Base-by-base conservation (phyloP, 78 protist genomes). In the Dictyostelium intermedium region DNA sequence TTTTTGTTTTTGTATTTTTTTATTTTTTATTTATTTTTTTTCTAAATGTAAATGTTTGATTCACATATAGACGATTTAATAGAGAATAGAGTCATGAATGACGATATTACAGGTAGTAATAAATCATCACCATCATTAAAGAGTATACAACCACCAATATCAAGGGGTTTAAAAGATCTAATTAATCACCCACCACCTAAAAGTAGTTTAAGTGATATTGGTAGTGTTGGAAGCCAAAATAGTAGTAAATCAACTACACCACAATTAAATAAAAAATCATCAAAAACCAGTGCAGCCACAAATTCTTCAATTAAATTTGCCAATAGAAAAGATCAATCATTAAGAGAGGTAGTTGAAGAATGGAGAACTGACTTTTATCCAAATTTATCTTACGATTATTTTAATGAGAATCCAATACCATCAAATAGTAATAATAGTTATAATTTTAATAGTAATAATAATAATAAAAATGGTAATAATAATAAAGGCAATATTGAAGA, bases 291-390 rank as follows among this genome's bases (percentile, higher is more conserved):
- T 1, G 13, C 39, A 3, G 77, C 77, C 5, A 72, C 2, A 10
- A 30, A 32, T 32, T 72, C 79, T 5, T 72, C 79, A 72, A 72
- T 72, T 34, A 72, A 72, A 72, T 72, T 34, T 34, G 45, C 79
- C 13, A 27, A 72, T 13, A 72, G 37, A 72, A 72, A 16, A 72
- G 45, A 34, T 41, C 82, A 77, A 41, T 43, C 82, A 39, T 43
- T 77, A 35, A 77, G 60, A 77, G 50, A 35, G 8, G 50, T 43
- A 41, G n/a, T 77, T 23, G 60, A 77, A 14, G 82, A 77, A 39
- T 77, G 82, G 82, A 77, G 82, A 77, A 41, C 82, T n/a, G 82
- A 77, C 7, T 77, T 77, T 25, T 77, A 77, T 77, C 82, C 82
- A n/a, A 23, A 77, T 41, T n/a, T 77, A 41, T 41, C 82, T 6